Evolutionary conservation across 106 monocot species (phyloP).

Genomic region (Dioscorea alata): DNA sequence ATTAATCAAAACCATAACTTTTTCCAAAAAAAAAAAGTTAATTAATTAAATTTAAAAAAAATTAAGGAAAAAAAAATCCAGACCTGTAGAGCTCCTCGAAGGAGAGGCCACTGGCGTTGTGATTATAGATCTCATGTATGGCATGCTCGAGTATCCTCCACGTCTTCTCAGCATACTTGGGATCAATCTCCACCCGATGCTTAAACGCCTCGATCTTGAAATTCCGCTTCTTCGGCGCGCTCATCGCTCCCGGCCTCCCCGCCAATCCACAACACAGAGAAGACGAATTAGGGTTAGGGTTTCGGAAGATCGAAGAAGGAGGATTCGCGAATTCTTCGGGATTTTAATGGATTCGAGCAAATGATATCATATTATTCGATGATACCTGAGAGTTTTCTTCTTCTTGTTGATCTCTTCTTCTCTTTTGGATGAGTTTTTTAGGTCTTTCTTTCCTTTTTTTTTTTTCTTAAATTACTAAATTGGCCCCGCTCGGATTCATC

Average conservation of each 20-base stretch:
- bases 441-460: too few relatives aligned
- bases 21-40: neutral
- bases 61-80: neutral
- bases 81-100: conserved; percentile 98
- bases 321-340: neutral
- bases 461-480: too few relatives aligned
- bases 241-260: conserved; percentile 18
- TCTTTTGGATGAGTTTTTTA: too few relatives aligned
- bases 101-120: conserved; percentile 94
- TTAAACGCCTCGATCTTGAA: conserved; percentile 98
- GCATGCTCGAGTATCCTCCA: conserved; percentile 92
- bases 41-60: neutral
- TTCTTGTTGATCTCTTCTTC: too few relatives aligned
- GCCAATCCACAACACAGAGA: neutral
- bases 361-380: too few relatives aligned
- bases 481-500: too few relatives aligned
- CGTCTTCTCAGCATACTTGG: conserved; percentile 87
- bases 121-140: conserved; percentile 96
- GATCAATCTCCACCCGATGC: conserved; percentile 80
- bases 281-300: neutral
- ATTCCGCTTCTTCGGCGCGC: conserved; percentile 58
- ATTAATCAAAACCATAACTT: neutral
- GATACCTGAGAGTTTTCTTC: too few relatives aligned
- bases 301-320: neutral
- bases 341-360: too few relatives aligned